Percentiles rank a stretch among this genome's conserved stretches.
Conservation (phyloP, 192 early-diverging fungal genomes). For the Rhizoclosmatium sp. region DNA sequence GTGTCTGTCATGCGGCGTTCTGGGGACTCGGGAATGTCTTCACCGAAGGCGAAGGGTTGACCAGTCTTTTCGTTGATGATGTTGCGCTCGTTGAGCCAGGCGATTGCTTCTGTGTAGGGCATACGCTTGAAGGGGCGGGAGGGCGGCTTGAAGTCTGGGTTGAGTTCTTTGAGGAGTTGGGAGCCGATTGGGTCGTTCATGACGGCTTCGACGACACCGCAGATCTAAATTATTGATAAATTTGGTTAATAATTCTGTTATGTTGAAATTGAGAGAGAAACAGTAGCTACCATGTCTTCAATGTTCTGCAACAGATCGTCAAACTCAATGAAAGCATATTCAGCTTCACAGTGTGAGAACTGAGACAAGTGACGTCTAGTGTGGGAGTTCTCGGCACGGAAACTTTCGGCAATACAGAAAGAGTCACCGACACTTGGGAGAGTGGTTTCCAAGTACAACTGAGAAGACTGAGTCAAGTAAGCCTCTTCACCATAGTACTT, state of each 20-base stretch:
- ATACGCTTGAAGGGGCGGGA: slow-evolving; percentile 91
- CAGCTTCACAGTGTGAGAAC: slow-evolving; percentile 97
- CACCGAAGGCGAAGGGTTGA: slow-evolving; percentile 91
- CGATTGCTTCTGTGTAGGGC: slow-evolving; percentile 95
- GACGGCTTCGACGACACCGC: slow-evolving; percentile 74
- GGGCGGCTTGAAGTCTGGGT: slow-evolving; percentile 87
- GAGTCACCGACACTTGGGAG: slow-evolving; percentile 95
- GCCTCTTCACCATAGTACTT: slow-evolving; percentile 97
- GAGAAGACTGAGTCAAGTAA: slow-evolving; percentile 98
- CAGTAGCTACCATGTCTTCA: slow-evolving; percentile 86
- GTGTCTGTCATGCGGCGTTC: slow-evolving; percentile 99
- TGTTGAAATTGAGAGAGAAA: neutral
- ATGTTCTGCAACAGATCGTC: slow-evolving; percentile 85
- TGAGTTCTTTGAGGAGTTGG: slow-evolving; percentile 84
- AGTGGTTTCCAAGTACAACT: slow-evolving; percentile 97
- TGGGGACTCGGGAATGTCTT: slow-evolving; percentile 98
- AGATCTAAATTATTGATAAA: slow-evolving; percentile 26
- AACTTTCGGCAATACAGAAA: slow-evolving; percentile 95
- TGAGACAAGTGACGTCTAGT: slow-evolving; percentile 95
- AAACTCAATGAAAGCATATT: slow-evolving; percentile 94
- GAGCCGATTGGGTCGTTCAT: slow-evolving; percentile 77
- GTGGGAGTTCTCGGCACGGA: slow-evolving; percentile 96
- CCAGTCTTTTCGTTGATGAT: slow-evolving; percentile 77
- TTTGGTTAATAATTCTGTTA: too few relatives aligned
- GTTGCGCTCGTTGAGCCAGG: slow-evolving; percentile 88